A percentile compares a stretch with the other conserved stretches of the same genome.
Conservation (phyloP, 2,329 filamentous ascomycete genomes). For the Seiridium cupressi region DNA sequence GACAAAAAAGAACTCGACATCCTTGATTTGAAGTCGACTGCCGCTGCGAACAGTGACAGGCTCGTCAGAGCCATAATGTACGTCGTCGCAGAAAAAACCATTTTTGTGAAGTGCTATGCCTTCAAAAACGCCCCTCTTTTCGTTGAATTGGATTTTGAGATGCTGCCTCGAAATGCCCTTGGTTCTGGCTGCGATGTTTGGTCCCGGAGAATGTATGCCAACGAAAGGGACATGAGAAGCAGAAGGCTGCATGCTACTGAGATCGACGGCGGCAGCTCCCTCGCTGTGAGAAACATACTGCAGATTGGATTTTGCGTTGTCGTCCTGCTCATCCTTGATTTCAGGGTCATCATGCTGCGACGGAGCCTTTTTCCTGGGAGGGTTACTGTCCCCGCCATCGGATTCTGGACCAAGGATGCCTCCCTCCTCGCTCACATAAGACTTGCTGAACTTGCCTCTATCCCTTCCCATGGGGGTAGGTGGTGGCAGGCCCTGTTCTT, state of each 20-base stretch:
- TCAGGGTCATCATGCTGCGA: conserved; percentile 40
- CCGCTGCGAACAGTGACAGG: conserved; percentile 61
- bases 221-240: conserved; percentile 64
- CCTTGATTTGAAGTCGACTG: conserved; percentile 69
- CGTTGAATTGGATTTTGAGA: conserved; percentile 69
- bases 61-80: conserved; percentile 47
- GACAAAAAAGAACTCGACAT: conserved; percentile 65
- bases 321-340: conserved; percentile 30
- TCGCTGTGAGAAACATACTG: conserved; percentile 62
- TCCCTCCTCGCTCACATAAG: conserved; percentile 68
- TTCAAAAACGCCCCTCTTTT: conserved; percentile 61
- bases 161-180: conserved; percentile 75
- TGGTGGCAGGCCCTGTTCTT: conserved; percentile 46
- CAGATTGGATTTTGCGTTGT: conserved; percentile 53
- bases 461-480: conserved; percentile 49
- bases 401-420: conserved; percentile 66
- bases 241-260: conserved; percentile 58
- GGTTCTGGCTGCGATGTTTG: conserved; percentile 59
- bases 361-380: conserved; percentile 42
- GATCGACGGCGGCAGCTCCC: conserved; percentile 57
- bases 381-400: conserved; percentile 49
- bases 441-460: conserved; percentile 57
- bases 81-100: conserved; percentile 66
- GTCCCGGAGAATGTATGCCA: conserved; percentile 69
- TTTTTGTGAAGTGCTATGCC: conserved; percentile 62